phyloP scores from a whole-genome alignment of 148 eudicot species.

The Gaultheria prostrata region DNA sequence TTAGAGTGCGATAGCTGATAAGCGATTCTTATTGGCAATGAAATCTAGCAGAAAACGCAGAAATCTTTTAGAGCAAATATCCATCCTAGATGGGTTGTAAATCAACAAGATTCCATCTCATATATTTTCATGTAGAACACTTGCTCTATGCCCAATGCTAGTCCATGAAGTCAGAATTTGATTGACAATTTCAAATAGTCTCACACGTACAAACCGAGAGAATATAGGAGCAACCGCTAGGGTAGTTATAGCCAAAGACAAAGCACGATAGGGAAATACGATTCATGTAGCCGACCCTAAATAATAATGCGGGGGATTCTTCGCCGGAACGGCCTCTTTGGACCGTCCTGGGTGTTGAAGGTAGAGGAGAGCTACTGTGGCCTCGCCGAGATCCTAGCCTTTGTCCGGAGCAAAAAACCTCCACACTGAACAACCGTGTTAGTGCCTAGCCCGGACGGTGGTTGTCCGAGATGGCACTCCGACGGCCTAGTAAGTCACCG shows the following conservation, averaged over 20 bases:
- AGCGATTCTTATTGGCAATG: neutral
- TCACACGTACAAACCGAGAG: neutral
- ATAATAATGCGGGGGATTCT: no score
- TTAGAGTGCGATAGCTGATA: neutral
- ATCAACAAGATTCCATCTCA: neutral
- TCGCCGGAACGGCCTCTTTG: no score
- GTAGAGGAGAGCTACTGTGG: no score
- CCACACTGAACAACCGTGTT: no score
- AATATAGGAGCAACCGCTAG: slow-evolving; percentile 4
- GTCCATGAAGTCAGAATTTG: neutral
- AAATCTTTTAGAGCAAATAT: neutral
- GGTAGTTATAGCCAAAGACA: slow-evolving; percentile 4
- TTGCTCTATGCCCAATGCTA: neutral
- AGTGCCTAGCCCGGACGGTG: no score
- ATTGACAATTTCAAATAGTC: neutral
- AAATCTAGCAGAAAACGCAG: neutral
- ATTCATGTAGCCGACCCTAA: slow-evolving; percentile 6
- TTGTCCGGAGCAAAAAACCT: no score
- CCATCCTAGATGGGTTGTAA: neutral
- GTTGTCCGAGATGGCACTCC: no score
- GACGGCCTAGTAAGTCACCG: no score
- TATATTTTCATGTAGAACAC: neutral
- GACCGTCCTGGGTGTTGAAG: no score
- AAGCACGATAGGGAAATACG: neutral
- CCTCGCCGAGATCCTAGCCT: no score